Evolutionary conservation across 2,329 filamentous ascomycete species (phyloP).

Genomic region (Lachnellula subtilissima): DNA sequence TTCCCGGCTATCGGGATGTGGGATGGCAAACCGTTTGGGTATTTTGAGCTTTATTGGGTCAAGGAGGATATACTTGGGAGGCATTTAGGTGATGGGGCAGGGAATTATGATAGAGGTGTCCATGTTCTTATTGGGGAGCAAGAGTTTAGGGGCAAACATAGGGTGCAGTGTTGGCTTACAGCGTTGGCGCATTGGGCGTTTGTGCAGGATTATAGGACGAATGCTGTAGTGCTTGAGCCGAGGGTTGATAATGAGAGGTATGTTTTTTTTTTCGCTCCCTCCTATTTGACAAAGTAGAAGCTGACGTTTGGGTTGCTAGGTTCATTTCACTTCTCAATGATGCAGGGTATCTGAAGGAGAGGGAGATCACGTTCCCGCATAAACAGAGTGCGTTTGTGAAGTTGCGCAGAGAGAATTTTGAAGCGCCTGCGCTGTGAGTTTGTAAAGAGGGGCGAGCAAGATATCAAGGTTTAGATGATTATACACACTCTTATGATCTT

Average conservation of each 20-base stretch:
- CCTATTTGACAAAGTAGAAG: neutral
- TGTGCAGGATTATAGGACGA: conserved; percentile 71
- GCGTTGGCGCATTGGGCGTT: conserved; percentile 85
- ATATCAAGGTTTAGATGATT: neutral
- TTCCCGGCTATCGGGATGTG: conserved; percentile 92
- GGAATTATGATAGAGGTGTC: conserved; percentile 81
- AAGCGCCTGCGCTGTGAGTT: conserved; percentile 50
- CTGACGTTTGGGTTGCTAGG: conserved; percentile 36
- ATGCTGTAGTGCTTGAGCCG: conserved; percentile 80
- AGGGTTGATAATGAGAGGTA: conserved; percentile 87
- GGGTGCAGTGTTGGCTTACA: conserved; percentile 75
- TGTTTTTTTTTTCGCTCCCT: conserved; percentile 33
- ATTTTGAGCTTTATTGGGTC: conserved; percentile 98
- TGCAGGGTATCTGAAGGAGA: conserved; percentile 79
- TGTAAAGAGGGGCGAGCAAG: neutral
- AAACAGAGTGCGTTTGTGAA: conserved; percentile 88
- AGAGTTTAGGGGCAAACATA: conserved; percentile 75
- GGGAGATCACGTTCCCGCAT: conserved; percentile 81
- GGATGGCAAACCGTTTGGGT: conserved; percentile 93
- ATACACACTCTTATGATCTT: neutral
- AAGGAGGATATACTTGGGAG: conserved; percentile 80
- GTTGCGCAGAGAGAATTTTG: conserved; percentile 74
- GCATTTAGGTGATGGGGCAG: conserved; percentile 61
- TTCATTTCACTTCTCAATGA: conserved; percentile 64
- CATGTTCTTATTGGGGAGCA: conserved; percentile 90